A percentile compares a stretch with the other conserved stretches of the same genome.
Evolutionary conservation across 116 monocot species (phyloP).

Genomic region (Iris pallida): DNA sequence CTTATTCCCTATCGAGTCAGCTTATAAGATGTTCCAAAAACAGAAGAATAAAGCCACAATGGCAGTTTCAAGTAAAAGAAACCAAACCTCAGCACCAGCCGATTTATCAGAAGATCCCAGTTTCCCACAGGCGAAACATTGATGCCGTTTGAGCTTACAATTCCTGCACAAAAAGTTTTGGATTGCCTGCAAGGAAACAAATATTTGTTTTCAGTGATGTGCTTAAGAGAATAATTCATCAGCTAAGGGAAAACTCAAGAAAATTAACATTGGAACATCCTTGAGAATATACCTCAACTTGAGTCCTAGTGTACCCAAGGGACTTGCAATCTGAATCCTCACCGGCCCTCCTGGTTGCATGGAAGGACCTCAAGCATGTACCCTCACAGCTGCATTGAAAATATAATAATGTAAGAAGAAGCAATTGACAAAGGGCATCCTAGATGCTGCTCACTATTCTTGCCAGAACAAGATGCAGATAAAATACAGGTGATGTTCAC

Average conservation of each 20-base stretch:
- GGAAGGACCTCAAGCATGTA: conserved; percentile 88
- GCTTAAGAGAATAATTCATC: neutral
- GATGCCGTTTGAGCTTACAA: conserved; percentile 64
- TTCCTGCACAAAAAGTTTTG: conserved; percentile 75
- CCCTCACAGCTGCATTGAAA: conserved; percentile 73
- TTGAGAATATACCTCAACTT: conserved; percentile 50
- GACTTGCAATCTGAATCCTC: conserved; percentile 54
- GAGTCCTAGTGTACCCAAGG: conserved; percentile 57
- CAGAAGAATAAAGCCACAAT: neutral
- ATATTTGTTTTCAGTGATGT: neutral
- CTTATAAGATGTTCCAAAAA: no score
- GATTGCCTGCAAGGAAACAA: conserved; percentile 39
- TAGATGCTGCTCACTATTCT: no score
- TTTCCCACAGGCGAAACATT: conserved; percentile 91
- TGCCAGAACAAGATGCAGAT: no score
- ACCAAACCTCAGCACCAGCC: conserved; percentile 53
- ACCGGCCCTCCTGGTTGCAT: conserved; percentile 55
- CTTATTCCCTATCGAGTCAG: no score
- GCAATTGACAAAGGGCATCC: no score
- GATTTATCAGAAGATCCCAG: conserved; percentile 73
- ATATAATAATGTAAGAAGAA: conserved; percentile 1
- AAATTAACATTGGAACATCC: conserved; percentile 1
- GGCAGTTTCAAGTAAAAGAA: neutral
- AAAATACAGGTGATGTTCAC: no score
- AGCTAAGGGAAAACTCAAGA: neutral